Percentiles rank a stretch among this genome's conserved stretches.
Conservation (phyloP, 2,329 filamentous ascomycete species). For the Dissoconium aciculare region DNA sequence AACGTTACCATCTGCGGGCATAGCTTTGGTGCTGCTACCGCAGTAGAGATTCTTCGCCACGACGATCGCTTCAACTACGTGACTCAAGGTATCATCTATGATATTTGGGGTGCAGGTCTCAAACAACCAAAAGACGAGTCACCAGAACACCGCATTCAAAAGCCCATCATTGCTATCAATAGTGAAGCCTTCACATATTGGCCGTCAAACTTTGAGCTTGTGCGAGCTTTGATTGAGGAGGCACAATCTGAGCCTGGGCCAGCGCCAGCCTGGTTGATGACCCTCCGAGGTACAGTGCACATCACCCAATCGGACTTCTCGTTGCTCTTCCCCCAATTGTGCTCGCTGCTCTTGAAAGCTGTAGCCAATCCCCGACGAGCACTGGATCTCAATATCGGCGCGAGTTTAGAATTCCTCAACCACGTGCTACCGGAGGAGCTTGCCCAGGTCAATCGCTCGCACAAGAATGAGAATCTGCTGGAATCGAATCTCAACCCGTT, state of each 20-base stretch:
- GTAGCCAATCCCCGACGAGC: conserved; percentile 49
- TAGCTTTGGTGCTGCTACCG: conserved; percentile 52
- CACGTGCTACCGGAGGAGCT: conserved; percentile 36
- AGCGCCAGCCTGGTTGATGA: conserved; percentile 32
- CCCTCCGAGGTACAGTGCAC: conserved; percentile 46
- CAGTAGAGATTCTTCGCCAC: conserved; percentile 44
- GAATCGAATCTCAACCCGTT: conserved; percentile 23
- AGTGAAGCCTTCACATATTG: conserved; percentile 58
- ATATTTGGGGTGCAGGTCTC: conserved; percentile 45
- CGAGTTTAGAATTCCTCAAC: conserved; percentile 47
- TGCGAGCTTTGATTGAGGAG: conserved; percentile 43
- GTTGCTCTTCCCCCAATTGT: conserved; percentile 45
- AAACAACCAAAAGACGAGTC: conserved; percentile 26
- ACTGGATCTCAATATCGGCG: conserved; percentile 47
- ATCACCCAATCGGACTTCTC: conserved; percentile 53
- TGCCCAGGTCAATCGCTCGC: conserved; percentile 35
- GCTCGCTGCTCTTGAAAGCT: conserved; percentile 45
- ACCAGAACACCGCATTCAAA: conserved; percentile 33
- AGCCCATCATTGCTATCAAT: conserved; percentile 48
- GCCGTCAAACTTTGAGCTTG: conserved; percentile 46
- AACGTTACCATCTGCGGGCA: conserved; percentile 50
- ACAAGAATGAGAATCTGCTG: conserved; percentile 38
- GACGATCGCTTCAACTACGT: conserved; percentile 41
- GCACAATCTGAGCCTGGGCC: conserved; percentile 28
- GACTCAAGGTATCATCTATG: conserved; percentile 50